Evolutionary conservation across 345 rosid genomes (phyloP).

Genomic region (Tarenaya hassleriana): DNA sequence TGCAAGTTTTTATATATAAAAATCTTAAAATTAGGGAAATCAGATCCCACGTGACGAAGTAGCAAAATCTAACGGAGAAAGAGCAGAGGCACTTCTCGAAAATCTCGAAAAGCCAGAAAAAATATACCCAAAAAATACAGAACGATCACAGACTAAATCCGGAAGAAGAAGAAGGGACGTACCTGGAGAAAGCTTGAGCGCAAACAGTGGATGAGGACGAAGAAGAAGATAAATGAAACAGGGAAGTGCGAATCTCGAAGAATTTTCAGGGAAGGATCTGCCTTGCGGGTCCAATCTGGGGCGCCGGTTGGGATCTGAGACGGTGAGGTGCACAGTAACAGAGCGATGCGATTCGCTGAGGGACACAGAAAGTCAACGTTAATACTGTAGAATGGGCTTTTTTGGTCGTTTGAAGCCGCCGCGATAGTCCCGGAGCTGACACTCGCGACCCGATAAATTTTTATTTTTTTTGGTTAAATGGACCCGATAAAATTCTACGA

Average conservation of each 20-base stretch:
- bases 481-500: too few species aligned
- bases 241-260: constrained; percentile 23
- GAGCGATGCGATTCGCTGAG: constrained; percentile 6
- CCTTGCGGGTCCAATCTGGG: constrained; percentile 21
- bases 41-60: constrained; percentile 29
- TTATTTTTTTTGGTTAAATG: too few species aligned
- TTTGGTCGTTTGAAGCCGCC: constrained; percentile 8
- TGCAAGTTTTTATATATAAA: too few species aligned
- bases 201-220: constrained; percentile 4
- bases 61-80: constrained; percentile 14
- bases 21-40: too few species aligned
- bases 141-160: too few species aligned
- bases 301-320: not conserved
- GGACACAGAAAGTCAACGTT: constrained; percentile 6
- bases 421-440: constrained; percentile 18
- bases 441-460: constrained; percentile 17
- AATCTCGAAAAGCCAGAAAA: not conserved
- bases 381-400: too few species aligned
- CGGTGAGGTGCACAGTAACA: constrained; percentile 9
- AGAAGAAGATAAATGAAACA: constrained; percentile 24
- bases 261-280: constrained; percentile 20
- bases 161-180: constrained; percentile 11
- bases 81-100: constrained; percentile 9
- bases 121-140: too few species aligned
- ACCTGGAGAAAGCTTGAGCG: constrained; percentile 20